Evolutionary conservation across 2,329 filamentous ascomycete genomes (phyloP).

Genomic region (Arthroderma uncinatum): DNA sequence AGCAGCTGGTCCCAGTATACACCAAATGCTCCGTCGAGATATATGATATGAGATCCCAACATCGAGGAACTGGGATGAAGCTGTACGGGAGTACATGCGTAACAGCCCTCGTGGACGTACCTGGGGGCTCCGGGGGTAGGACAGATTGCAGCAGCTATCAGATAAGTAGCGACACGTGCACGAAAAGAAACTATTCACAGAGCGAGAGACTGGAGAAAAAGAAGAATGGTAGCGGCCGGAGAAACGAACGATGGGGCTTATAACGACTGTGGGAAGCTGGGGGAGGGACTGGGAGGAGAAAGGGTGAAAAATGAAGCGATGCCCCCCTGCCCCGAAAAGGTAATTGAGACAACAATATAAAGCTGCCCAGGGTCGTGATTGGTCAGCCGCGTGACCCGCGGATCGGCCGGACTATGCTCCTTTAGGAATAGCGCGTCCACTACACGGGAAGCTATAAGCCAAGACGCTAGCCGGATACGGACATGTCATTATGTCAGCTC

Average conservation of each 20-base stretch:
- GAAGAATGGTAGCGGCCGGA: not conserved
- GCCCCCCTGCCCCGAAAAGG: not conserved
- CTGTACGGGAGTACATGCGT: constrained; percentile 2
- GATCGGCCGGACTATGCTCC: not conserved
- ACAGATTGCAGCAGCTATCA: not conserved
- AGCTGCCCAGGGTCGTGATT: not conserved
- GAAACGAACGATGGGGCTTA: not conserved
- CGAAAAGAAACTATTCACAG: not conserved
- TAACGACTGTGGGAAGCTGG: not conserved
- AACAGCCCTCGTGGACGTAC: constrained; percentile 2
- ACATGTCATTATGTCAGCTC: not conserved
- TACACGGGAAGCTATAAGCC: not conserved
- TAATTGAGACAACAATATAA: constrained; percentile 2
- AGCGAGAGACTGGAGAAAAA: not conserved
- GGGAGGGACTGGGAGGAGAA: not conserved
- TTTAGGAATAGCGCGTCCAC: not conserved
- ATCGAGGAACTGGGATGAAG: not conserved
- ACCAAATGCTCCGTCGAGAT: not conserved
- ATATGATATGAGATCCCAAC: constrained; percentile 3
- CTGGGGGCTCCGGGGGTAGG: not conserved
- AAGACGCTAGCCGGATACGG: not conserved
- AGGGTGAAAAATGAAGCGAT: not conserved
- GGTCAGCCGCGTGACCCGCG: not conserved
- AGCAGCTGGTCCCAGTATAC: not conserved
- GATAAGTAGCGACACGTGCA: not conserved